phyloP scores from a whole-genome alignment of 1,284 basidiomycete species.

The Boletus semigastroideus region DNA sequence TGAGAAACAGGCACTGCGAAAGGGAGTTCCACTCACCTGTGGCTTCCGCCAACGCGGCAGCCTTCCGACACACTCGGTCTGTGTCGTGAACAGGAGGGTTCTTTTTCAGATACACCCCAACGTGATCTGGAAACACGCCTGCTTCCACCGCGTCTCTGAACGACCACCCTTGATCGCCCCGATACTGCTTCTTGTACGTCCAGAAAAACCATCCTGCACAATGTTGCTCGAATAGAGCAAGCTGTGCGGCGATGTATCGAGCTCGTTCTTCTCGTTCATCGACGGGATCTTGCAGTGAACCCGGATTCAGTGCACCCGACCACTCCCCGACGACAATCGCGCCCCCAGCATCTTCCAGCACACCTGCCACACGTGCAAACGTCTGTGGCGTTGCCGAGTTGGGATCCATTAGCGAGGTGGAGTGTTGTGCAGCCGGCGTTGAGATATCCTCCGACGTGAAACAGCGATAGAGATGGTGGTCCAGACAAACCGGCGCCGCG shows the following conservation, averaged over 20 bases:
- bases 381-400: conserved; percentile 41
- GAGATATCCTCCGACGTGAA: conserved; percentile 65
- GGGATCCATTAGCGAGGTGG: conserved; percentile 43
- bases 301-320: conserved; percentile 76
- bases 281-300: conserved; percentile 49
- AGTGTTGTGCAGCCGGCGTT: conserved; percentile 60
- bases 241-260: conserved; percentile 65
- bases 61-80: conserved; percentile 35
- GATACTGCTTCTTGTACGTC: conserved; percentile 79
- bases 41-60: conserved; percentile 38
- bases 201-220: conserved; percentile 87
- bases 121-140: conserved; percentile 57
- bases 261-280: conserved; percentile 48
- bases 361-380: conserved; percentile 44
- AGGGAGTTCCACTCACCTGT: conserved; percentile 36
- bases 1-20: not conserved
- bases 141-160: conserved; percentile 66
- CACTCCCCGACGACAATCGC: conserved; percentile 83
- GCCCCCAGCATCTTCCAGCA: conserved; percentile 49
- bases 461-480: conserved; percentile 88
- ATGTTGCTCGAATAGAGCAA: conserved; percentile 63
- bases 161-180: conserved; percentile 77
- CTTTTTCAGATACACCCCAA: conserved; percentile 37
- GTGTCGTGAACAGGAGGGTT: conserved; percentile 21
- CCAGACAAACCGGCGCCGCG: conserved; percentile 59